A percentile compares a stretch with the other conserved stretches of the same genome.
phyloP scores from a whole-genome alignment of 1,284 basidiomycete species.

The Apiotrichum gracile region DNA sequence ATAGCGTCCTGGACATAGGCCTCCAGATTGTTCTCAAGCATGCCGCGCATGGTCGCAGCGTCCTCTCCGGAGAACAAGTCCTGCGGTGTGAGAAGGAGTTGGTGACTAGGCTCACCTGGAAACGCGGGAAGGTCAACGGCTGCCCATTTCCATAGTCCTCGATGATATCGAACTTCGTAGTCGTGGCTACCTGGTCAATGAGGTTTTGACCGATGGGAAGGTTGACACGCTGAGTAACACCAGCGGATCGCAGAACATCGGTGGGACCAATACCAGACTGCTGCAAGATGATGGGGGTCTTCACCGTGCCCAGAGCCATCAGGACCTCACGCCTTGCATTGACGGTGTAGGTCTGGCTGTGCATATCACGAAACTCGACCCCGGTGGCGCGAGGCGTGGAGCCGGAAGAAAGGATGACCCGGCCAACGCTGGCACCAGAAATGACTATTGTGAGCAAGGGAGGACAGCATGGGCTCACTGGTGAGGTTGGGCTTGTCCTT shows the following conservation, averaged over 20 bases:
- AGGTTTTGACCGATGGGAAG: conserved; percentile 46
- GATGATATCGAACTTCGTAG: conserved; percentile 24
- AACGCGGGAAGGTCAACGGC: conserved; percentile 29
- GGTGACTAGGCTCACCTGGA: conserved; percentile 19
- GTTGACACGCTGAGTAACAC: conserved; percentile 34
- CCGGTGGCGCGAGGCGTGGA: conserved; percentile 28
- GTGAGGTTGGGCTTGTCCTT: conserved; percentile 31
- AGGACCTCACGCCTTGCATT: conserved; percentile 46
- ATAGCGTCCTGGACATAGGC: conserved; percentile 39
- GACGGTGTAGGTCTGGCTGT: conserved; percentile 27
- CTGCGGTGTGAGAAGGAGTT: too few species aligned
- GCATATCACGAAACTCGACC: conserved; percentile 28
- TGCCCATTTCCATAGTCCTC: conserved; percentile 19
- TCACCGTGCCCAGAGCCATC: conserved; percentile 47
- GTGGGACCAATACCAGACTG: conserved; percentile 47
- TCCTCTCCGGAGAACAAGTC: conserved; percentile 26
- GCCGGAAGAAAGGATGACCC: conserved; percentile 22
- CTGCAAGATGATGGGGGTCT: conserved; percentile 48
- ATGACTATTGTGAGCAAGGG: conserved; percentile 18
- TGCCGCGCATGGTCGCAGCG: conserved; percentile 9
- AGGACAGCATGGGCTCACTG: conserved; percentile 10
- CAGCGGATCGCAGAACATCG: conserved; percentile 32
- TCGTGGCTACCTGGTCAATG: conserved; percentile 46
- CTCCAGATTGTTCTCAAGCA: conserved; percentile 31
- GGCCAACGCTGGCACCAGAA: conserved; percentile 30